phyloP scores from a whole-genome alignment of 192 early-diverging fungal species.

The Dissophora globulifera region DNA sequence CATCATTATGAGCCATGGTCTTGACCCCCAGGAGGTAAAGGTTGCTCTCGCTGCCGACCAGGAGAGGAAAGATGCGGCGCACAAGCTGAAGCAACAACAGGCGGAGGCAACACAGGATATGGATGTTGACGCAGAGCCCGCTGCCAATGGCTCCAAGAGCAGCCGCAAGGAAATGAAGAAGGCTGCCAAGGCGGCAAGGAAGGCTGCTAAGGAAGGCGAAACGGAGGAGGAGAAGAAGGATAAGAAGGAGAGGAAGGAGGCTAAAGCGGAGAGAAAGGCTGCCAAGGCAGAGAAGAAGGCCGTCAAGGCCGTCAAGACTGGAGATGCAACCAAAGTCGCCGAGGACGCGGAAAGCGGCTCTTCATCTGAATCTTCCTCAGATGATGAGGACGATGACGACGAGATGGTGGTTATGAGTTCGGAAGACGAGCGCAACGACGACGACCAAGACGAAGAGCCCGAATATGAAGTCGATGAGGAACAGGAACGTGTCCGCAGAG shows the following conservation, averaged over 20 bases:
- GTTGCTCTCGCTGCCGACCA: slow-evolving; percentile 1
- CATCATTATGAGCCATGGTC: slow-evolving; percentile 8
- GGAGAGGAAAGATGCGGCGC: background rate
- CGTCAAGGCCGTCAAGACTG: background rate
- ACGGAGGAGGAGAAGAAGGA: background rate
- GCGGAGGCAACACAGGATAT: slow-evolving; percentile 10
- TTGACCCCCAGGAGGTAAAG: slow-evolving; percentile 12
- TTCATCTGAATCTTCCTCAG: slow-evolving; percentile 41
- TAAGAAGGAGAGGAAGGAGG: slow-evolving; percentile 2
- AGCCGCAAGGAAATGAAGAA: slow-evolving; percentile 12
- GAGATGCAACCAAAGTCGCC: slow-evolving; percentile 11
- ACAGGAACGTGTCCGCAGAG: slow-evolving; percentile 16
- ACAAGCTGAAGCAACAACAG: slow-evolving; percentile 9
- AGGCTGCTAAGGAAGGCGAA: slow-evolving; percentile 8
- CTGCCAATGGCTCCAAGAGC: background rate
- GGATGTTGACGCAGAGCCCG: slow-evolving; percentile 29
- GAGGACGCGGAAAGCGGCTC: slow-evolving; percentile 22
- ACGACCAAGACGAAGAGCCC: slow-evolving; percentile 29
- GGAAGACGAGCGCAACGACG: slow-evolving; percentile 29
- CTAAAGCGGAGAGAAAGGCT: slow-evolving; percentile 5
- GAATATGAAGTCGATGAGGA: slow-evolving; percentile 27
- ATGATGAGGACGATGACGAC: slow-evolving; percentile 40
- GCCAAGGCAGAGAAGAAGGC: slow-evolving; percentile 9
- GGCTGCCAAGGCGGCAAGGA: background rate
- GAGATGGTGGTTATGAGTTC: slow-evolving; percentile 37